Evolutionary conservation across 2,329 filamentous ascomycete species (phyloP), one percentile per base, ranked within the genome.

Genomic region (Fusarium burgessii): DNA sequence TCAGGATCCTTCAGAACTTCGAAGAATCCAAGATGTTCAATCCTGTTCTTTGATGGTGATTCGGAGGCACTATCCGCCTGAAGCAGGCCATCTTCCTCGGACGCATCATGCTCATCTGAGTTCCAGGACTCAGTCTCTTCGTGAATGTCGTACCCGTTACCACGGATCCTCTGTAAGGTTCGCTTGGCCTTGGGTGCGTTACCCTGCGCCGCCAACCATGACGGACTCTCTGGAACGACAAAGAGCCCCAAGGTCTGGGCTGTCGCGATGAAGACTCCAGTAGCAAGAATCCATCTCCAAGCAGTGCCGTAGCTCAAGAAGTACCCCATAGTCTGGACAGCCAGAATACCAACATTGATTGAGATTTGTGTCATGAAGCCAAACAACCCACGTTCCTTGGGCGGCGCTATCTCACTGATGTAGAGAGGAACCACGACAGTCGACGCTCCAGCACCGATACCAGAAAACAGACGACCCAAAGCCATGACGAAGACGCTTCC

Each of bases 361-460:
- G 94, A 95, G 77, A 98, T 91, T 79, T 99, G 95, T 0, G 96
- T 98, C 81, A 97, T 92, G 59, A 89, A 86, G 15, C 90, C 90
- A 77, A 97, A 98, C 69, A 97, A 89, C 8, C 94, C 95, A 58
- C 91, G 89, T 71, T 91, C 88, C 18, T 85, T 83, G 0, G 89
- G 89, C 7, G 95, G 96, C 0, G 95, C 91, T 29, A 98, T 88
- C 81, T 99, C 96, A 47, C 94, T 95, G 74, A 99, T 94, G 84
- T 97, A 99, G 23, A 99, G 89, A 1, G 96, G 96, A 5, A 97
- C 94, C 38, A 98, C 93, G 23, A 99, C 96, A 5, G 96, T 95
- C 3, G 94, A 90, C 5, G 94, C 93, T 25, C 96, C 96, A 9
- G 94, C 94, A 10, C 93, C 95, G 3, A 97, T 79, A 14, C 96